Conservation (phyloP, 441 rosid genomes). For the Macaranga tanarius region DNA sequence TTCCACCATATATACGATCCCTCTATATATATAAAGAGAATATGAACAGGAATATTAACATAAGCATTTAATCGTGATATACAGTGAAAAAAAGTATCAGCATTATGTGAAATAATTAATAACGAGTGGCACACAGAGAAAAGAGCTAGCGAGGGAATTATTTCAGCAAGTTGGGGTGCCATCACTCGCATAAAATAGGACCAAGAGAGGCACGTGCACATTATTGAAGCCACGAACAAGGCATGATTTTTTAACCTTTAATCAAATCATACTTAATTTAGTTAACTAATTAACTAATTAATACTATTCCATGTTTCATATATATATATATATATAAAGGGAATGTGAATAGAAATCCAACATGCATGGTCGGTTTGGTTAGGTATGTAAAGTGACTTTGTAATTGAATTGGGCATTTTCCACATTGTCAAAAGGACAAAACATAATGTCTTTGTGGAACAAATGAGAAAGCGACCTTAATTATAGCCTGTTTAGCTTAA, state of each 20-base stretch:
- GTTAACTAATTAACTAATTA: too few relatives aligned
- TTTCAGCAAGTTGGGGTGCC: conserved; percentile 22
- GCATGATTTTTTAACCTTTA: neutral
- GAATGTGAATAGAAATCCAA: conserved; percentile 22
- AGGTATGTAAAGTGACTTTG: conserved; percentile 34
- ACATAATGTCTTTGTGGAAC: conserved; percentile 22
- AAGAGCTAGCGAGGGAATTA: conserved; percentile 7
- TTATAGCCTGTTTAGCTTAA: neutral
- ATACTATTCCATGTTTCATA: too few relatives aligned
- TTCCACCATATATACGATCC: too few relatives aligned
- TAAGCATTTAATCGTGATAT: too few relatives aligned
- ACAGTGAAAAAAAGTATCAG: too few relatives aligned
- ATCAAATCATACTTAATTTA: neutral
- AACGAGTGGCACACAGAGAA: neutral
- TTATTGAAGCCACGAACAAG: conserved; percentile 20
- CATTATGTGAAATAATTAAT: neutral
- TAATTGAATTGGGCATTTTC: conserved; percentile 6
- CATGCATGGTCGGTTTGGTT: conserved; percentile 33
- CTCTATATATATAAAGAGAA: too few relatives aligned
- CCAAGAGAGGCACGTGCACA: conserved; percentile 34
- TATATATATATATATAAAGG: neutral
- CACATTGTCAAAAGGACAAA: conserved; percentile 25
- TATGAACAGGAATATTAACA: too few relatives aligned
- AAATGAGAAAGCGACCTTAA: conserved; percentile 17
- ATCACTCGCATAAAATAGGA: conserved; percentile 18